phyloP scores from a whole-genome alignment of 768 basidiomycete genomes.

The Suillus plorans region DNA sequence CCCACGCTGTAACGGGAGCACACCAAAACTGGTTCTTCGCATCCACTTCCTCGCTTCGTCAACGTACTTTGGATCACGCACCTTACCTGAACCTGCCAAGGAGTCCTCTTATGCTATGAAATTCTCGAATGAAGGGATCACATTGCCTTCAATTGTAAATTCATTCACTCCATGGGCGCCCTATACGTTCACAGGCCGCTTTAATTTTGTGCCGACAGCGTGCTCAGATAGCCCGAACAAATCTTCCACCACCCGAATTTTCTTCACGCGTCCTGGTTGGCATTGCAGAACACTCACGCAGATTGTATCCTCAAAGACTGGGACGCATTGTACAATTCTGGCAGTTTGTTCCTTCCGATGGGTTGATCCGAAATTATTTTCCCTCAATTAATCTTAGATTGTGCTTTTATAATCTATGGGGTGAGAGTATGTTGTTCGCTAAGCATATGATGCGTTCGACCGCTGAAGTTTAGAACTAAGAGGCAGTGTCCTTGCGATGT shows the following conservation, averaged over 20 bases:
- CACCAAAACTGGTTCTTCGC: background rate
- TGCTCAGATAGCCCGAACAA: background rate
- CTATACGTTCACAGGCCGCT: constrained; percentile 3
- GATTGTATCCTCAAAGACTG: background rate
- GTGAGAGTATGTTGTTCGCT: background rate
- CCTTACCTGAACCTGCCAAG: background rate
- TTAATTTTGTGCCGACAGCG: background rate
- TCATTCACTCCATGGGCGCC: background rate
- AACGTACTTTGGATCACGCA: background rate
- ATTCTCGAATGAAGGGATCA: background rate
- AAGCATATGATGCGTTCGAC: background rate
- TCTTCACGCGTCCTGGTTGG: background rate
- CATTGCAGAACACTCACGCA: background rate
- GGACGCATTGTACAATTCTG: background rate
- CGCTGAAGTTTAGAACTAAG: background rate
- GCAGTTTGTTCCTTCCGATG: background rate
- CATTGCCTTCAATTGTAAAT: background rate
- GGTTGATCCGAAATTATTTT: background rate
- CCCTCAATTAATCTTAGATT: background rate
- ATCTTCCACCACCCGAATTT: background rate
- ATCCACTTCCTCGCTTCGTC: background rate
- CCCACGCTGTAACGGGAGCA: no score
- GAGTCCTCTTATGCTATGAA: background rate
- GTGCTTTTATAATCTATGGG: background rate
- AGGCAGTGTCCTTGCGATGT: background rate